These are phyloP conservation scores for Ophiosphaerella narmari DNA, from an alignment of 2,329 filamentous ascomycete genomes.

Conservation along the genomic window DNA sequence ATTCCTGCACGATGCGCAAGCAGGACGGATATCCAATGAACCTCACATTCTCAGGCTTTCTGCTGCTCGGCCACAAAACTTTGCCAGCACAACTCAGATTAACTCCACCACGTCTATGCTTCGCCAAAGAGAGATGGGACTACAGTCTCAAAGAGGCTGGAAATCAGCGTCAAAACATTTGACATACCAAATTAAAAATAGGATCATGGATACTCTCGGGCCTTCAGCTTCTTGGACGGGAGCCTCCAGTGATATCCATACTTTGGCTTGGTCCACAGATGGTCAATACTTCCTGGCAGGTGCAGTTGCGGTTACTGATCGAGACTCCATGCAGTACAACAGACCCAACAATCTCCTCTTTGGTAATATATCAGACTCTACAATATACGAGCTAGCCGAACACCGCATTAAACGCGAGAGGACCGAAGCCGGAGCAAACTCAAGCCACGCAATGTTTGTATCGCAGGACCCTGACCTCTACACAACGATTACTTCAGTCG, in stretches of 20 bases:
- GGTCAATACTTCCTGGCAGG: constrained; percentile 61
- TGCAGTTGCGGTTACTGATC: constrained; percentile 60
- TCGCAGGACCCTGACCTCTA: constrained; percentile 60
- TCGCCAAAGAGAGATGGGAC: constrained; percentile 41
- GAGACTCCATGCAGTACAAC: constrained; percentile 65
- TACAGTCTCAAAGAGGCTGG: constrained; percentile 34
- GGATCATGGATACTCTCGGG: constrained; percentile 48
- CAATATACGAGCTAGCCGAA: constrained; percentile 58
- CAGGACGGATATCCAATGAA: constrained; percentile 21
- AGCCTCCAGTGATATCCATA: constrained; percentile 62
- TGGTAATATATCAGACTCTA: constrained; percentile 51
- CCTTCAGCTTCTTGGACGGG: constrained; percentile 58
- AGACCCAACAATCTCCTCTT: constrained; percentile 61
- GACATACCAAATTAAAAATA: constrained; percentile 34
- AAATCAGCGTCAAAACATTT: constrained; percentile 24
- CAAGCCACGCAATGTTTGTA: constrained; percentile 51
- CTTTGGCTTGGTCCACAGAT: constrained; percentile 61
- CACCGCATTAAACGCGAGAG: constrained; percentile 54
- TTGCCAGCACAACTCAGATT: constrained; percentile 17
- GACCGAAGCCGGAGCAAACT: constrained; percentile 47
- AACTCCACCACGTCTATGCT: constrained; percentile 26
- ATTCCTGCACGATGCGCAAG: constrained; percentile 37
- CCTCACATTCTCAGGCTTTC: constrained; percentile 36
- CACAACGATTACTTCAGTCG: constrained; percentile 60
- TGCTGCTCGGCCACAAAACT: constrained; percentile 18